Evolutionary conservation across 2,329 filamentous ascomycete species (phyloP).

Genomic region (Fusarium piperis): DNA sequence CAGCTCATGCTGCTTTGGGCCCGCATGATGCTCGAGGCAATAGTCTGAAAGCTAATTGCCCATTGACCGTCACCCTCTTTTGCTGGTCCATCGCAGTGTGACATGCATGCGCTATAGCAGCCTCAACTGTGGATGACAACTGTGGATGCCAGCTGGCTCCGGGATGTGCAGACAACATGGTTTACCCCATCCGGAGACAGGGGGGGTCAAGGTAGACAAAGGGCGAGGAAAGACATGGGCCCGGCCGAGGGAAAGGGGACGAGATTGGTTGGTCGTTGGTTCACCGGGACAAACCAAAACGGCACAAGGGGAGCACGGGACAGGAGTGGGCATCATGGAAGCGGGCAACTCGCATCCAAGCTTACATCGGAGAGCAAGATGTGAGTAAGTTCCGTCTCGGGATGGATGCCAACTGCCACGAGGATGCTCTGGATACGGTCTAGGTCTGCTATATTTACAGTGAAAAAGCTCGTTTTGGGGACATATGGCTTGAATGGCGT

Average conservation of each 20-base stretch:
- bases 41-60: slow-evolving; percentile 32
- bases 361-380: slow-evolving; percentile 14
- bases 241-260: not conserved
- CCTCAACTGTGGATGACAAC: slow-evolving; percentile 36
- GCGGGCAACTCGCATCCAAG: slow-evolving; percentile 11
- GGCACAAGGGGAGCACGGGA: not conserved
- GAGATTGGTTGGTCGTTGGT: slow-evolving; percentile 6
- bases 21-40: slow-evolving; percentile 12
- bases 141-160: slow-evolving; percentile 28
- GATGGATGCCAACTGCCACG: not conserved
- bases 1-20: slow-evolving; percentile 32
- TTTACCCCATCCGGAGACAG: not conserved
- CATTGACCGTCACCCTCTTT: not conserved
- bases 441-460: slow-evolving; percentile 26
- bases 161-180: slow-evolving; percentile 18
- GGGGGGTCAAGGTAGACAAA: slow-evolving; percentile 2
- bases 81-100: slow-evolving; percentile 17
- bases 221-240: not conserved
- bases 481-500: slow-evolving; percentile 7
- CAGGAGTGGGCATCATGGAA: slow-evolving; percentile 8
- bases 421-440: not conserved
- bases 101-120: slow-evolving; percentile 27
- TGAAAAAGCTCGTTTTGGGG: not conserved
- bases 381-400: not conserved
- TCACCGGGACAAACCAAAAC: slow-evolving; percentile 5